phyloP scores from a whole-genome alignment of 495 filamentous ascomycete species.

The Polyplosphaeria fusca region DNA sequence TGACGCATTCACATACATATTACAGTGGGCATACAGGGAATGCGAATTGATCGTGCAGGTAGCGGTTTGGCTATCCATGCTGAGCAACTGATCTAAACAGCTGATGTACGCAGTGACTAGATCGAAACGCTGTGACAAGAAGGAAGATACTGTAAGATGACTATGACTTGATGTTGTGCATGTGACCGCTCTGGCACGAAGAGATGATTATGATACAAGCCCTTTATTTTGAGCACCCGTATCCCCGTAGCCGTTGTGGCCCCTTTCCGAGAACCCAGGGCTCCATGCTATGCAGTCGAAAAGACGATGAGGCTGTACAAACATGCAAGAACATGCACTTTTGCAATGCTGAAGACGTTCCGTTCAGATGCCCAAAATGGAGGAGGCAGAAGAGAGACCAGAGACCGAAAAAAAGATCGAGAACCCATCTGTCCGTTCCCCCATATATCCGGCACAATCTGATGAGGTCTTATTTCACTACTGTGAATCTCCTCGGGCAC shows the following conservation, averaged over 20 bases:
- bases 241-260: slow-evolving; percentile 20
- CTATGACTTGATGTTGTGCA: too few relatives aligned
- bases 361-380: slow-evolving; percentile 27
- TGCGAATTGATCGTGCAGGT: too few relatives aligned
- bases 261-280: slow-evolving; percentile 23
- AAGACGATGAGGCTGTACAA: slow-evolving; percentile 27
- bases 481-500: slow-evolving; percentile 22
- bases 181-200: too few relatives aligned
- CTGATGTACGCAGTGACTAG: too few relatives aligned
- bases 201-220: slow-evolving; percentile 11
- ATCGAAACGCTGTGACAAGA: too few relatives aligned
- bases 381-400: slow-evolving; percentile 16
- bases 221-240: slow-evolving; percentile 22
- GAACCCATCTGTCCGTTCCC: slow-evolving; percentile 21
- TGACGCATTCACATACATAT: too few relatives aligned
- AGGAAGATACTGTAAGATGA: too few relatives aligned
- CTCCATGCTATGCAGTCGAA: slow-evolving; percentile 32
- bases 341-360: slow-evolving; percentile 9
- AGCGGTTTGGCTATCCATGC: too few relatives aligned
- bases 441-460: slow-evolving; percentile 14
- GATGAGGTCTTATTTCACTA: not conserved
- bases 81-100: too few relatives aligned
- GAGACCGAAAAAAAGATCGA: slow-evolving; percentile 16
- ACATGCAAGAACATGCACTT: slow-evolving; percentile 6
- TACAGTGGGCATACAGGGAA: too few relatives aligned